Conservation (phyloP, 345 rosid genomes). For the Linum tenue region DNA sequence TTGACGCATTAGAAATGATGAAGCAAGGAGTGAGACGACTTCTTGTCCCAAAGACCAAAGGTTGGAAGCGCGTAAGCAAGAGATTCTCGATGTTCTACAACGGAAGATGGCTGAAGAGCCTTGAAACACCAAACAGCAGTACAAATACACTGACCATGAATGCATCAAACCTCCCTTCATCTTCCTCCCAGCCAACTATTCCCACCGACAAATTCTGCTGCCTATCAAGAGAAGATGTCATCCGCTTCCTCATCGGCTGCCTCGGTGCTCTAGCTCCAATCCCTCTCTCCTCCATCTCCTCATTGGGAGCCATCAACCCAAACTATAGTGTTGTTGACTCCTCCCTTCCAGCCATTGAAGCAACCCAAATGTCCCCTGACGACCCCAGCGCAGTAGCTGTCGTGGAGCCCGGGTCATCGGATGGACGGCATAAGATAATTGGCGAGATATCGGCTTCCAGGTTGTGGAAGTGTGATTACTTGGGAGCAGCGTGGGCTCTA, state of each 20-base stretch:
- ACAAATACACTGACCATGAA: conserved; percentile 31
- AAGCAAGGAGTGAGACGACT: conserved; percentile 92
- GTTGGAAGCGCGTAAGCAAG: conserved; percentile 95
- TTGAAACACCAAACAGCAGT: conserved; percentile 42
- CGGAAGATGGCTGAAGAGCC: conserved; percentile 87
- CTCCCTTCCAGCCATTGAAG: conserved; percentile 62
- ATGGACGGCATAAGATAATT: conserved; percentile 58
- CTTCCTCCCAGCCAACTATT: conserved; percentile 45
- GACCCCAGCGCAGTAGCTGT: conserved; percentile 82
- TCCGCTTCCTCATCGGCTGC: conserved; percentile 87
- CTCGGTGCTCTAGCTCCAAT: conserved; percentile 95
- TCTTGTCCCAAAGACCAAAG: conserved; percentile 63
- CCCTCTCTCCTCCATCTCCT: conserved; percentile 73
- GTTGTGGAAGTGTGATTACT: conserved; percentile 90
- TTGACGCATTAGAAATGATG: conserved; percentile 98
- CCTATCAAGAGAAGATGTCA: conserved; percentile 89
- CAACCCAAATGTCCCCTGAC: conserved; percentile 35
- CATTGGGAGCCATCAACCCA: conserved; percentile 59
- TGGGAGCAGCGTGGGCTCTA: conserved; percentile 90
- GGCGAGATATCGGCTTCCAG: conserved; percentile 94
- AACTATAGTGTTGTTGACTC: conserved; percentile 58
- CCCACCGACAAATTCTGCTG: conserved; percentile 68
- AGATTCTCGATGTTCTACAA: conserved; percentile 77
- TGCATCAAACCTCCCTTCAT: conserved; percentile 36
- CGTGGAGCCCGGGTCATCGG: conserved; percentile 38